Conservation (phyloP, 2,329 filamentous ascomycete genomes). For the Cladophialophora immunda region DNA sequence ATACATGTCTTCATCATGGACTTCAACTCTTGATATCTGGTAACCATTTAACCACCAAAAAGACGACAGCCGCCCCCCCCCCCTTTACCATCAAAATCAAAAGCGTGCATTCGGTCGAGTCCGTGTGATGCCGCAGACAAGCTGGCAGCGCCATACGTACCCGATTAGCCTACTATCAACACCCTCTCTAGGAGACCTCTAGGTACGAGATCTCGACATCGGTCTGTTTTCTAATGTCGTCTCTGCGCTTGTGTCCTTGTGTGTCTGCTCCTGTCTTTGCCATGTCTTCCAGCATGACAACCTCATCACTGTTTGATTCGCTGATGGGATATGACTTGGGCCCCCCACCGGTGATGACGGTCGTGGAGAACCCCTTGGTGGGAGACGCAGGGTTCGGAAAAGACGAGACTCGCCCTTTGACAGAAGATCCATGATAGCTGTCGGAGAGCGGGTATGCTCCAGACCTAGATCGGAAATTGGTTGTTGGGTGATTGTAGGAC, state of each 20-base stretch:
- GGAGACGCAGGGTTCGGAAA: slow-evolving; percentile 10
- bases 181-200: neutral
- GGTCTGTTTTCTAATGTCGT: slow-evolving; percentile 15
- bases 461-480: slow-evolving; percentile 10
- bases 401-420: neutral
- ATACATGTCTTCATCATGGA: slow-evolving; percentile 1
- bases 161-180: neutral
- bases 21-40: neutral
- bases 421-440: slow-evolving; percentile 7
- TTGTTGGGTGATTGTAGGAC: slow-evolving; percentile 10
- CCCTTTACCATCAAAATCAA: neutral
- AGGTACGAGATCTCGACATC: slow-evolving; percentile 16
- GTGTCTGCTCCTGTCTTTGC: slow-evolving; percentile 4
- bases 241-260: slow-evolving; percentile 2
- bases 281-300: slow-evolving; percentile 23
- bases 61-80: neutral
- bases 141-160: neutral
- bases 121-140: neutral
- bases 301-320: slow-evolving; percentile 19
- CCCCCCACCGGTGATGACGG: slow-evolving; percentile 4
- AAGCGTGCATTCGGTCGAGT: neutral
- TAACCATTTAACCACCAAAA: neutral
- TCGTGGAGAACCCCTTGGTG: slow-evolving; percentile 3
- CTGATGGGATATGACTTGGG: slow-evolving; percentile 16
- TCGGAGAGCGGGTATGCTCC: slow-evolving; percentile 4